These are phyloP conservation scores for Malus sieversii DNA, from an alignment of 306 rosid genomes.

Conservation along the genomic window DNA sequence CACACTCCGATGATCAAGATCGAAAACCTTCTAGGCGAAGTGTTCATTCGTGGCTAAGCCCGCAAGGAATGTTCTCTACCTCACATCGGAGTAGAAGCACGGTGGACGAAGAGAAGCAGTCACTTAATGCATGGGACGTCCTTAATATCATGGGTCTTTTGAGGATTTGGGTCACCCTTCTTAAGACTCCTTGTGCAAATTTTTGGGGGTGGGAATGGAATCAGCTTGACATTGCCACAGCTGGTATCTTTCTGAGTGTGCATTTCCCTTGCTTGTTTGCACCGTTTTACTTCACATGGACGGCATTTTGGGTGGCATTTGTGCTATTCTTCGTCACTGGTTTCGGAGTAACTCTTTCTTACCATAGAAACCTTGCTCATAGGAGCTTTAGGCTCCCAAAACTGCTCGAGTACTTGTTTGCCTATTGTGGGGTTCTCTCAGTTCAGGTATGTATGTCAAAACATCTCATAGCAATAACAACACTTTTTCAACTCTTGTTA, in stretches of 20 bases:
- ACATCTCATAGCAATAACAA: too few species aligned
- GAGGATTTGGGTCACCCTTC: neutral
- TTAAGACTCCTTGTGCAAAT: neutral
- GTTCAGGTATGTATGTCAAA: slow-evolving; percentile 40
- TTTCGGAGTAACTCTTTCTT: slow-evolving; percentile 74
- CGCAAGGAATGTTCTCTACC: too few species aligned
- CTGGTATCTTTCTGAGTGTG: slow-evolving; percentile 42
- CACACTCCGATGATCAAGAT: too few species aligned
- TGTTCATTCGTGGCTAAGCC: too few species aligned
- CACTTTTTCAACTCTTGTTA: too few species aligned
- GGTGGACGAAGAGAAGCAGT: too few species aligned
- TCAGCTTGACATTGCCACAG: slow-evolving; percentile 48
- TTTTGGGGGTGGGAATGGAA: slow-evolving; percentile 59
- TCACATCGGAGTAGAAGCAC: too few species aligned
- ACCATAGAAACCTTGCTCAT: slow-evolving; percentile 77
- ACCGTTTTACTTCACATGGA: slow-evolving; percentile 66
- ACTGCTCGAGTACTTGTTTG: slow-evolving; percentile 74
- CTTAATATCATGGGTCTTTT: neutral
- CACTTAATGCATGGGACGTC: neutral
- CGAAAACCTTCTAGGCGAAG: too few species aligned
- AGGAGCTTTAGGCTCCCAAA: slow-evolving; percentile 77
- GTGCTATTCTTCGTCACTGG: slow-evolving; percentile 46
- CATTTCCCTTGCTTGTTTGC: slow-evolving; percentile 58
- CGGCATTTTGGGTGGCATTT: slow-evolving; percentile 41
- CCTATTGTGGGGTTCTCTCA: slow-evolving; percentile 73